phyloP scores from a whole-genome alignment of 192 early-diverging fungal species.

The Backusella macrospora region DNA sequence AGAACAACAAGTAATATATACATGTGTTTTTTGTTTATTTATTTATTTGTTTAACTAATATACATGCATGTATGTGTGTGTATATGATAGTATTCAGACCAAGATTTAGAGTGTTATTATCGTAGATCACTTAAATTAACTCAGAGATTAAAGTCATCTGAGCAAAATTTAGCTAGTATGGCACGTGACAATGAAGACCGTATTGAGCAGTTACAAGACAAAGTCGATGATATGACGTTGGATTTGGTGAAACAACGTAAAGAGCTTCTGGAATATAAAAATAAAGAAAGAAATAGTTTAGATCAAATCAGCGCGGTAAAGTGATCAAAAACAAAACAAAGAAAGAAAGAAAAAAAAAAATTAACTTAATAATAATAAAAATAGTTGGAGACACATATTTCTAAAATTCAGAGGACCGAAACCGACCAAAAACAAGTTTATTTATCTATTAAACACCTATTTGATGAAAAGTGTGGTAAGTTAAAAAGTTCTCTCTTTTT shows the following conservation, averaged over 20 bases:
- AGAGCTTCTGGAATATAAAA: conserved; percentile 46
- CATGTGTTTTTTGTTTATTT: neutral
- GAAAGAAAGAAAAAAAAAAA: neutral
- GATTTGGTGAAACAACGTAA: conserved; percentile 38
- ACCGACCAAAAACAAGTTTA: conserved; percentile 46
- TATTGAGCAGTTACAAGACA: conserved; percentile 41
- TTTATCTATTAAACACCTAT: conserved; percentile 37
- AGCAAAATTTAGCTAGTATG: conserved; percentile 42
- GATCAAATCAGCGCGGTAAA: conserved; percentile 46
- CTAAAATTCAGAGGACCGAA: conserved; percentile 38
- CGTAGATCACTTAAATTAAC: conserved; percentile 41
- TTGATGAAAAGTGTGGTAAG: conserved; percentile 48
- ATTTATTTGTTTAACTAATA: neutral
- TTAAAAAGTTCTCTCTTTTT: neutral
- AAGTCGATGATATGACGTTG: conserved; percentile 45
- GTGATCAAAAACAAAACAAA: neutral
- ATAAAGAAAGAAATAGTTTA: conserved; percentile 45
- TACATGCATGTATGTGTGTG: neutral
- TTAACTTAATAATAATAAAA: neutral
- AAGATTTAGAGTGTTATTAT: conserved; percentile 37
- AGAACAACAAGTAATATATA: neutral
- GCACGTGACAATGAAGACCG: conserved; percentile 48
- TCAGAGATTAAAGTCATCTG: conserved; percentile 43
- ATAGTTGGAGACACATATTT: conserved; percentile 45
- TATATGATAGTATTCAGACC: conserved; percentile 5